Conservation (phyloP, 78 protist genomes). For the Blattamonas nauphoetae region DNA sequence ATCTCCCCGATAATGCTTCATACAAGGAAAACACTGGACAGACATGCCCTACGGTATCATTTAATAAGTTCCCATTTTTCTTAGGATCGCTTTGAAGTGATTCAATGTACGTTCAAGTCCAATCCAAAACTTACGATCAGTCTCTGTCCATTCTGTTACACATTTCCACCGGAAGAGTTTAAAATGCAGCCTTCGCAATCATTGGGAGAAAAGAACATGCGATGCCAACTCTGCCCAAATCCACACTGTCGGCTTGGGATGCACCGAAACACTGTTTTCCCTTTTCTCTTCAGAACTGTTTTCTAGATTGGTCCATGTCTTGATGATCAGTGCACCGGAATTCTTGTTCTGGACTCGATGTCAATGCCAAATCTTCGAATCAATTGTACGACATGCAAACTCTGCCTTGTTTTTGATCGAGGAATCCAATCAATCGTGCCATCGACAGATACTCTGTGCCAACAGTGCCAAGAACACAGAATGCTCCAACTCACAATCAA, state of each 20-base stretch:
- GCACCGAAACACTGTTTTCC: neutral
- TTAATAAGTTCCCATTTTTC: neutral
- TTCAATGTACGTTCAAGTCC: neutral
- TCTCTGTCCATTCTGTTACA: neutral
- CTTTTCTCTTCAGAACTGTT: neutral
- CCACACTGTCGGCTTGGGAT: neutral
- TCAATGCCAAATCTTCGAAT: neutral
- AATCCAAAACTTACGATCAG: neutral
- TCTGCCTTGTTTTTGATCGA: neutral
- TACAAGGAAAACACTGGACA: constrained; percentile 5
- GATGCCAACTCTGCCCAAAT: neutral
- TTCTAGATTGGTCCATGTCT: constrained; percentile 6
- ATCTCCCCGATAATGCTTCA: constrained; percentile 28
- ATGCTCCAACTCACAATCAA: neutral
- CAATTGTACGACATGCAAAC: neutral
- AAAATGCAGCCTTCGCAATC: neutral
- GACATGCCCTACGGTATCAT: constrained; percentile 28
- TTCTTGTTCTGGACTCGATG: neutral
- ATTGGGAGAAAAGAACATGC: neutral
- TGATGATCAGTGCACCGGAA: neutral
- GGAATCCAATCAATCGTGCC: no score
- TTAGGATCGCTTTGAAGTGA: neutral
- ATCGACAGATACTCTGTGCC: neutral
- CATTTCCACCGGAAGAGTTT: neutral
- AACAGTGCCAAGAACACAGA: neutral